Conservation (phyloP, 495 filamentous ascomycete genomes). For the Aspergillus saccharolyticus region DNA sequence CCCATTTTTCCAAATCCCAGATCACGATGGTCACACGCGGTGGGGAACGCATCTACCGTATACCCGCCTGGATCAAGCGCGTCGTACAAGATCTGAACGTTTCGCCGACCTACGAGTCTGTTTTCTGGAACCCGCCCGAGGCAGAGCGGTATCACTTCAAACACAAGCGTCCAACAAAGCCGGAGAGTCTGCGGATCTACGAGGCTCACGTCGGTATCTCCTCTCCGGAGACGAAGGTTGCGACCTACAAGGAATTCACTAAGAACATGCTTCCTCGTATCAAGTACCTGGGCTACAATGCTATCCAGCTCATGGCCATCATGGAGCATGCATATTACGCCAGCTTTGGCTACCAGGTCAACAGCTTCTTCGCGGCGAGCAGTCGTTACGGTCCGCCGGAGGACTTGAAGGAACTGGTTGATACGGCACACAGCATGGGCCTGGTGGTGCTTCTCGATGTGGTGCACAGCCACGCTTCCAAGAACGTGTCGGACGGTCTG, state of each 20-base stretch:
- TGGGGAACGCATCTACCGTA: constrained; percentile 75
- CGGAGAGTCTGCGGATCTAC: constrained; percentile 81
- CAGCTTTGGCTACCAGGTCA: constrained; percentile 97
- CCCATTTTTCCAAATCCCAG: constrained; percentile 39
- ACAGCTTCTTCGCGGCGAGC: constrained; percentile 97
- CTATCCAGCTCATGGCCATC: constrained; percentile 96
- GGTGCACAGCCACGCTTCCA: constrained; percentile 95
- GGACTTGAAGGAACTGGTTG: constrained; percentile 92
- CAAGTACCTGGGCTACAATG: constrained; percentile 87
- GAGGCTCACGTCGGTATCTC: constrained; percentile 98
- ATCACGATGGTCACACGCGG: constrained; percentile 77
- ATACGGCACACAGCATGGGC: constrained; percentile 88
- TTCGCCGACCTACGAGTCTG: constrained; percentile 86
- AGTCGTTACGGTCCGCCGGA: constrained; percentile 93
- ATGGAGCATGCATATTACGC: constrained; percentile 99
- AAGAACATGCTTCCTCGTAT: constrained; percentile 86
- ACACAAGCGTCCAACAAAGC: constrained; percentile 76
- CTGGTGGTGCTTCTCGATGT: constrained; percentile 92
- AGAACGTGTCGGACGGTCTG: constrained; percentile 90
- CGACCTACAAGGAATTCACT: constrained; percentile 97
- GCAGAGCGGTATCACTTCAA: constrained; percentile 75
- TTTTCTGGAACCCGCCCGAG: constrained; percentile 93
- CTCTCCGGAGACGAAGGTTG: constrained; percentile 78
- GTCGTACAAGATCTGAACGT: constrained; percentile 88
- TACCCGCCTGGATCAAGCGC: constrained; percentile 95